These are phyloP conservation scores for Catharanthus roseus DNA, from an alignment of 257 asterid genomes.

Conservation along the genomic window DNA sequence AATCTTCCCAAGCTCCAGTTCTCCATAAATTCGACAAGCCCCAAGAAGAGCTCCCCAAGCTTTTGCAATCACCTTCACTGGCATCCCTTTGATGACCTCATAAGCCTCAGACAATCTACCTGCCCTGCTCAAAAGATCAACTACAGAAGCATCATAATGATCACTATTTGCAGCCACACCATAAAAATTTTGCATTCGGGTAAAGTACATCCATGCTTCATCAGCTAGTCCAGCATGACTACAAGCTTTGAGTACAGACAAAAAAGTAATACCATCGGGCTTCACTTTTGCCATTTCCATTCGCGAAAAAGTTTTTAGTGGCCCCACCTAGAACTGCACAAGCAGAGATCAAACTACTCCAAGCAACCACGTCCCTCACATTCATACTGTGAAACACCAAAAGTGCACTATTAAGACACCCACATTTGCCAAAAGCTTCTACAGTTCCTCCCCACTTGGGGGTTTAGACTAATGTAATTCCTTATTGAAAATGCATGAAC, in stretches of 20 bases:
- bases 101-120: constrained; percentile 43
- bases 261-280: constrained; percentile 42
- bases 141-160: constrained; percentile 44
- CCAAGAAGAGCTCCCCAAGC: constrained; percentile 56
- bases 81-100: constrained; percentile 35
- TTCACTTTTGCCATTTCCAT: constrained; percentile 36
- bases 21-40: constrained; percentile 47
- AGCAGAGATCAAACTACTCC: constrained; percentile 52
- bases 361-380: constrained; percentile 40
- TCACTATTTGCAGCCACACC: constrained; percentile 36
- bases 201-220: constrained; percentile 32
- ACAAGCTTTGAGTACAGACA: constrained; percentile 48
- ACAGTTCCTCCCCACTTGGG: constrained; percentile 37
- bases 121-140: constrained; percentile 43
- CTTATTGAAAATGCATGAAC: constrained; percentile 37
- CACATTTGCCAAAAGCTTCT: constrained; percentile 48
- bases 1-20: constrained; percentile 42
- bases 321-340: constrained; percentile 41
- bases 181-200: constrained; percentile 23
- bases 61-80: constrained; percentile 39
- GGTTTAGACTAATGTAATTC: constrained; percentile 27
- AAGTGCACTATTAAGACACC: constrained; percentile 30
- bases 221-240: constrained; percentile 47
- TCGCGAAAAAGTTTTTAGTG: constrained; percentile 22
- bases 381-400: constrained; percentile 28